A percentile compares a stretch with the other conserved stretches of the same genome.
Evolutionary conservation across 495 filamentous ascomycete genomes (phyloP).

Genomic region (Aspergillus cristatus): DNA sequence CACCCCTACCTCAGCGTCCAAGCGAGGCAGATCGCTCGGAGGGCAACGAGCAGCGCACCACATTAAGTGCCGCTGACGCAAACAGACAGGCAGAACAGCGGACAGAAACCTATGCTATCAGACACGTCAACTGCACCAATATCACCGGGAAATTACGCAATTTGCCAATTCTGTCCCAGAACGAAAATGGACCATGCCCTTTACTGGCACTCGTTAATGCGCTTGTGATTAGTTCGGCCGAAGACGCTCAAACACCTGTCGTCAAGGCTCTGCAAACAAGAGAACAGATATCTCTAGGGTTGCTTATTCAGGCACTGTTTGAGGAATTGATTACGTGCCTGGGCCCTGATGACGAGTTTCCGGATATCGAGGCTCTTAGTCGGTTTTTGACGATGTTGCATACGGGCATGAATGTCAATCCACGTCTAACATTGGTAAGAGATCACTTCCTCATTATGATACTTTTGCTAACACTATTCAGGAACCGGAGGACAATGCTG

Average conservation of each 20-base stretch:
- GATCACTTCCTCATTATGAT: slow-evolving; percentile 27
- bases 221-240: slow-evolving; percentile 67
- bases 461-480: slow-evolving; percentile 8
- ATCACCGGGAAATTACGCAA: slow-evolving; percentile 31
- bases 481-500: slow-evolving; percentile 42
- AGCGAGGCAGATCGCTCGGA: slow-evolving; percentile 1
- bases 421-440: slow-evolving; percentile 58
- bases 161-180: slow-evolving; percentile 82
- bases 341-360: slow-evolving; percentile 48
- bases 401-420: slow-evolving; percentile 98
- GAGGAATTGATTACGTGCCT: slow-evolving; percentile 76
- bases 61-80: no score
- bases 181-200: slow-evolving; percentile 89
- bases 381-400: slow-evolving; percentile 80
- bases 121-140: slow-evolving; percentile 55
- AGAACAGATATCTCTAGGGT: slow-evolving; percentile 78
- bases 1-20: slow-evolving; percentile 5
- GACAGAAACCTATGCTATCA: slow-evolving; percentile 62
- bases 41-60: slow-evolving; percentile 1
- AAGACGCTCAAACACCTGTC: slow-evolving; percentile 55
- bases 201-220: slow-evolving; percentile 91
- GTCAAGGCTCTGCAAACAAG: slow-evolving; percentile 64
- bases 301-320: slow-evolving; percentile 79
- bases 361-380: slow-evolving; percentile 82
- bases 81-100: slow-evolving; percentile 35